Percentiles rank a stretch among this genome's conserved stretches.
These are phyloP conservation scores for Fusarium coffeatum DNA, from an alignment of 2,329 filamentous ascomycete species.

Conservation along the genomic window DNA sequence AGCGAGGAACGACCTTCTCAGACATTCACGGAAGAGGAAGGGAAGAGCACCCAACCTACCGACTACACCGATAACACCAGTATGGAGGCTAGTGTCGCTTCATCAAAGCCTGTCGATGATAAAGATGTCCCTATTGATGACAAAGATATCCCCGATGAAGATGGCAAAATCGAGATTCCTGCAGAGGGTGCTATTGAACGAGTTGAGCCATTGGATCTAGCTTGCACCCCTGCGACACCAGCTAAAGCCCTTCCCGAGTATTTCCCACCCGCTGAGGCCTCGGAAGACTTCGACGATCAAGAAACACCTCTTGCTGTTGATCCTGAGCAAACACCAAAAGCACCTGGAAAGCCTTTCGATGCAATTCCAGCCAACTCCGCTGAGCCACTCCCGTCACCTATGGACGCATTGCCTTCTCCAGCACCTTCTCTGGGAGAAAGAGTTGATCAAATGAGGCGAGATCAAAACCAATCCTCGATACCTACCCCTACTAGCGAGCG, in stretches of 20 bases:
- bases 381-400: slow-evolving; percentile 27
- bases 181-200: slow-evolving; percentile 56
- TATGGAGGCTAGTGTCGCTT: slow-evolving; percentile 49
- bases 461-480: slow-evolving; percentile 55
- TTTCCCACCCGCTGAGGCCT: slow-evolving; percentile 10
- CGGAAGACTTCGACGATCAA: slow-evolving; percentile 5
- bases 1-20: slow-evolving; percentile 61
- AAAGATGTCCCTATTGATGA: slow-evolving; percentile 37
- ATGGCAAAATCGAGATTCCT: slow-evolving; percentile 47
- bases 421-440: slow-evolving; percentile 56
- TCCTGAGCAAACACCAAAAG: slow-evolving; percentile 41
- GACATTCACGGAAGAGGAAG: slow-evolving; percentile 59
- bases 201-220: slow-evolving; percentile 64
- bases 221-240: slow-evolving; percentile 50
- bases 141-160: slow-evolving; percentile 43
- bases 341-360: slow-evolving; percentile 31
- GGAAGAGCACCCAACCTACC: slow-evolving; percentile 59
- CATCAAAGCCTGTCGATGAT: slow-evolving; percentile 43
- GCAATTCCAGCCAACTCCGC: slow-evolving; percentile 22
- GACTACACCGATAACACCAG: slow-evolving; percentile 52
- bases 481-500: slow-evolving; percentile 49
- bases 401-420: slow-evolving; percentile 27
- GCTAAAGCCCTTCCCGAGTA: slow-evolving; percentile 36
- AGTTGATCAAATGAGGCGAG: slow-evolving; percentile 64
- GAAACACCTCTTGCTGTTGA: slow-evolving; percentile 30